Percentiles rank a stretch among this genome's conserved stretches.
Evolutionary conservation across 371 early-diverging fungal species (phyloP).

Genomic region (Apophysomyces trapeziformis): DNA sequence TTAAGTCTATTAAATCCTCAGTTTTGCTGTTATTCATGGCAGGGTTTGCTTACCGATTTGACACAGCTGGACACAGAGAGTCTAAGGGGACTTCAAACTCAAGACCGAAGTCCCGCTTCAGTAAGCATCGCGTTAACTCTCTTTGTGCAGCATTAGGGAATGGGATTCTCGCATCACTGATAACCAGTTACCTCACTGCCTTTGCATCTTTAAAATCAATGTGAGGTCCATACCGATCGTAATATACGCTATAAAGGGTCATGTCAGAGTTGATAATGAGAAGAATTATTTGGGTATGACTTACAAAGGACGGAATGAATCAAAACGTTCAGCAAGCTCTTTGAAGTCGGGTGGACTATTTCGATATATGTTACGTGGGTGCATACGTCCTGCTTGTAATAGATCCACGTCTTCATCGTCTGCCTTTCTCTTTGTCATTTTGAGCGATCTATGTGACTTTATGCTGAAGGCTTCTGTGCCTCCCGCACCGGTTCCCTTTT

Average conservation of each 20-base stretch:
- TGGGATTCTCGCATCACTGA: neutral
- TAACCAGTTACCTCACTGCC: conserved; percentile 36
- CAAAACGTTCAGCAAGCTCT: conserved; percentile 32
- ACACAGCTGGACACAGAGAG: conserved; percentile 68
- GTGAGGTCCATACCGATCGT: conserved; percentile 17
- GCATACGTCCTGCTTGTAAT: conserved; percentile 22
- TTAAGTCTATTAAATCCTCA: conserved; percentile 50
- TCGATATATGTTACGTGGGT: conserved; percentile 38
- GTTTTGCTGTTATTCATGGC: neutral
- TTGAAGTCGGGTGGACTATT: conserved; percentile 42
- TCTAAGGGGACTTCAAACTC: conserved; percentile 66
- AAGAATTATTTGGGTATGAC: neutral
- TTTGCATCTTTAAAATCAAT: conserved; percentile 49
- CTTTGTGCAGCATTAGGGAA: conserved; percentile 22
- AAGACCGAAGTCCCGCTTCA: conserved; percentile 62
- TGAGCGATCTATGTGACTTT: neutral
- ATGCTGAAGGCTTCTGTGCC: neutral
- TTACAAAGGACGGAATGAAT: conserved; percentile 29
- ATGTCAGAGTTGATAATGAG: neutral
- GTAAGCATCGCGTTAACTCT: conserved; percentile 56
- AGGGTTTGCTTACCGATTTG: conserved; percentile 37
- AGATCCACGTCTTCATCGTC: conserved; percentile 3
- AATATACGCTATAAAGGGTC: conserved; percentile 23
- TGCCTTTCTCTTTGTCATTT: conserved; percentile 16
- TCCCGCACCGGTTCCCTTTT: neutral